Percentiles rank a stretch among this genome's conserved stretches.
phyloP scores from a whole-genome alignment of 2,329 filamentous ascomycete genomes.

The Penicillium glabrum region DNA sequence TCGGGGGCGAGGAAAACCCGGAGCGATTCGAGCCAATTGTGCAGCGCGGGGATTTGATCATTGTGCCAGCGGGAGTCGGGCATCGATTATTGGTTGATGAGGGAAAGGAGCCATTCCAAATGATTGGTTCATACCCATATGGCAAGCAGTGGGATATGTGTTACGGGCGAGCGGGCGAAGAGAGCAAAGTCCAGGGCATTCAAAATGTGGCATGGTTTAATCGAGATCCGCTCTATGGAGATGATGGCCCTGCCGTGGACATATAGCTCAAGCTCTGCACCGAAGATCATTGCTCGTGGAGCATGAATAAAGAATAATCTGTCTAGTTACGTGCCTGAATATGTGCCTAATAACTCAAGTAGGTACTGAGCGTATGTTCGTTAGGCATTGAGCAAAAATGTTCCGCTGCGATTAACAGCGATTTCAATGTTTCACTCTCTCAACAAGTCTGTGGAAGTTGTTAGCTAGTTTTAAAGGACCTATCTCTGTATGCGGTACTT shows the following conservation, averaged over 20 bases:
- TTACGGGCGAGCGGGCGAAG: conserved; percentile 61
- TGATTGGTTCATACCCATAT: conserved; percentile 66
- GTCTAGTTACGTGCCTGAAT: too few relatives aligned
- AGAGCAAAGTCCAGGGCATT: conserved; percentile 53
- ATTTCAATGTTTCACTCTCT: conserved; percentile 30
- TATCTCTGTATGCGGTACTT: conserved; percentile 10
- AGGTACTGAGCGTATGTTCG: too few relatives aligned
- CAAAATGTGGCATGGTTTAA: conserved; percentile 56
- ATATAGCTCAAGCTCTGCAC: conserved; percentile 25
- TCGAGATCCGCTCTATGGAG: conserved; percentile 61
- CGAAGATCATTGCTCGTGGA: neutral
- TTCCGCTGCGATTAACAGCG: neutral
- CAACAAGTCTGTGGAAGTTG: conserved; percentile 35
- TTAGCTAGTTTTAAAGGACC: conserved; percentile 23
- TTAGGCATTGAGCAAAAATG: neutral
- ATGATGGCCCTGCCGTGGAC: conserved; percentile 52
- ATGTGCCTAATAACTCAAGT: too few relatives aligned
- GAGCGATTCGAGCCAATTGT: conserved; percentile 57
- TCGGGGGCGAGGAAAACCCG: conserved; percentile 65
- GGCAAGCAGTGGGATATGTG: conserved; percentile 68
- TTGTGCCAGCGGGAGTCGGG: conserved; percentile 65
- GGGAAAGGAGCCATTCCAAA: conserved; percentile 54
- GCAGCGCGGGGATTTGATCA: conserved; percentile 60
- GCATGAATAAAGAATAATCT: neutral
- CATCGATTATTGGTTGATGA: conserved; percentile 63